phyloP scores from a whole-genome alignment of 1,284 basidiomycete genomes.

The Ustilago nuda region DNA sequence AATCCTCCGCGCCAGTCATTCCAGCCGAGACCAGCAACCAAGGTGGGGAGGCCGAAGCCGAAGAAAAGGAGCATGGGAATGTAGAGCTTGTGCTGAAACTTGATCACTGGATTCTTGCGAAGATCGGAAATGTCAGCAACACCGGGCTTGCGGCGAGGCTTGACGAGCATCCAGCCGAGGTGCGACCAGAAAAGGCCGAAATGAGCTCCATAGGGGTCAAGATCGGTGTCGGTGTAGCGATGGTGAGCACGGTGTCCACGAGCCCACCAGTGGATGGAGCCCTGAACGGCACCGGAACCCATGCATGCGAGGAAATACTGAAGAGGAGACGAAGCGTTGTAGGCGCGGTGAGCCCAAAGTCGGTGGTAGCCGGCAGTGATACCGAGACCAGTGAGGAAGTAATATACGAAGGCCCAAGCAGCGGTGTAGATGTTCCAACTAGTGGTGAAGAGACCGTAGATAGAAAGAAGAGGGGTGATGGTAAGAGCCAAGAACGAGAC shows the following conservation, averaged over 20 bases:
- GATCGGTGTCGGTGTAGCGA: conserved; percentile 69
- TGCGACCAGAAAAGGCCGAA: conserved; percentile 68
- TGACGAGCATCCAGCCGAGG: conserved; percentile 69
- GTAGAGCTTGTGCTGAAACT: conserved; percentile 68
- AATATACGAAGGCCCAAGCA: conserved; percentile 59
- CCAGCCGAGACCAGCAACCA: conserved; percentile 68
- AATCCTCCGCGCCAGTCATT: conserved; percentile 68
- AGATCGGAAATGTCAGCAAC: conserved; percentile 67
- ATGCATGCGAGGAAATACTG: conserved; percentile 66
- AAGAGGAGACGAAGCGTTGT: conserved; percentile 60
- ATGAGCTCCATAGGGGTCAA: conserved; percentile 68
- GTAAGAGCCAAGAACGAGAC: conserved; percentile 66
- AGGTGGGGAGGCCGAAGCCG: conserved; percentile 66
- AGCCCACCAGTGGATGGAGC: conserved; percentile 69
- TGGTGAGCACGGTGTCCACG: conserved; percentile 69
- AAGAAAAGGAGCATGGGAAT: conserved; percentile 66
- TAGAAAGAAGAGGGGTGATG: conserved; percentile 56
- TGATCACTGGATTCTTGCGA: conserved; percentile 65
- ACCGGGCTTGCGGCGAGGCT: conserved; percentile 68
- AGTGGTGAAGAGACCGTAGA: conserved; percentile 65
- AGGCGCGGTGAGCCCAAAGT: conserved; percentile 67
- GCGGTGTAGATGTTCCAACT: conserved; percentile 53
- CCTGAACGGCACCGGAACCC: conserved; percentile 66
- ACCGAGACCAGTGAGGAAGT: conserved; percentile 68
- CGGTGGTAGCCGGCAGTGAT: conserved; percentile 68